Base-by-base conservation (phyloP, 2,329 filamentous ascomycete genomes). In the Scleromitrula shiraiana region DNA sequence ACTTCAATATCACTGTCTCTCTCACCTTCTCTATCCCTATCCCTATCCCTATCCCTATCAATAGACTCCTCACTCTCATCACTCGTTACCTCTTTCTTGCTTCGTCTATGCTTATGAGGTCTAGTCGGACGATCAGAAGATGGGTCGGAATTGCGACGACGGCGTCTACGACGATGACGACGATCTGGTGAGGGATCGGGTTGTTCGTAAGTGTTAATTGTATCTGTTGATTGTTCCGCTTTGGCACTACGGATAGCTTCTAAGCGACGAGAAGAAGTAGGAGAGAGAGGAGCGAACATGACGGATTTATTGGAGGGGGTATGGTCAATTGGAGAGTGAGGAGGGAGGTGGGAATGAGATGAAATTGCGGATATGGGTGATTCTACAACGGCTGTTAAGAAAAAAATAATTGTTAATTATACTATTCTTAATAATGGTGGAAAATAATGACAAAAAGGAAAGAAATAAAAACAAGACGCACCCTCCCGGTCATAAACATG, bases 231-330 rank as follows among this genome's bases (percentile, higher is more conserved):
- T 30, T 26, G 35, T 7, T 32, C 36, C 5, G 44, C 44, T 24
- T 46, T 46, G 3, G 44, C 38, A 41, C 12, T 46, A 10, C 26
- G 44, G 12, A 46, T 46, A 32, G 35, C 35, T 46, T 46, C 44
- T 26, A 46, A 33, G 10, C 44, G 44, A 8, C 53, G 55, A 7
- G 57, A 58, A 20, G 59, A 62, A 10, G 54, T 57, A 14, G 60
- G 60, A 2, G 61, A 63, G 7, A 64, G 53, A 12, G 61, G 61
- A 12, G 58, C 59, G 41, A 64, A 64, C 17, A 53, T 56, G 35
- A 64, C 62, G 22, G 61, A 63, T 54, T 61, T 62, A 17, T 55
- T 56, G 27, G 42, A 41, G 20, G 19, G 43, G 3, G 30, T 17
- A 19, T 20, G 43, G 17, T 41, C 29, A 9, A 37, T 47, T 32